Conservation (phyloP, 2,329 filamentous ascomycete genomes). For the Ambrosiella cleistominuta region DNA sequence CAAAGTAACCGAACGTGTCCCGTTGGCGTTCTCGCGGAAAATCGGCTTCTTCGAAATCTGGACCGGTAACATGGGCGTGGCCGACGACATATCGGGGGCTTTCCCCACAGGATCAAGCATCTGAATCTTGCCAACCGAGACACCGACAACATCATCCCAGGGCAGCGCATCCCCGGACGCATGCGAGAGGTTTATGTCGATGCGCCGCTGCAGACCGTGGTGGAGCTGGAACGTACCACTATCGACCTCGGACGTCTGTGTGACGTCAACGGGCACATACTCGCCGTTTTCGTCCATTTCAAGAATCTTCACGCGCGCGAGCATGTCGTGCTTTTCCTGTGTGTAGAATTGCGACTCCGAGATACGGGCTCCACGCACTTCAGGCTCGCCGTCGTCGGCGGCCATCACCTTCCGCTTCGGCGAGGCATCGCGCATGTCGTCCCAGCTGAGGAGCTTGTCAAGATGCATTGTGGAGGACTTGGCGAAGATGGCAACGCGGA, state of each 20-base stretch:
- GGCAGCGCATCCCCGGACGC: conserved; percentile 75
- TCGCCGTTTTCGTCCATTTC: conserved; percentile 84
- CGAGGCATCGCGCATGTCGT: conserved; percentile 80
- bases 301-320: conserved; percentile 72
- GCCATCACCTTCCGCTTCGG: conserved; percentile 17
- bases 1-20: conserved; percentile 70
- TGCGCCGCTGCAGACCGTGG: conserved; percentile 77
- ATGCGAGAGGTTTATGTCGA: conserved; percentile 77
- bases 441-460: conserved; percentile 94
- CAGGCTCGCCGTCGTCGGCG: neutral
- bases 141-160: conserved; percentile 65
- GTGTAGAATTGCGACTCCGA: conserved; percentile 84
- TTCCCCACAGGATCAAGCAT: conserved; percentile 75
- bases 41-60: conserved; percentile 62
- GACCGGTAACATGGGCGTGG: conserved; percentile 48
- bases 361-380: conserved; percentile 43
- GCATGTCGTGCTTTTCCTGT: conserved; percentile 85
- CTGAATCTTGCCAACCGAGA: conserved; percentile 66
- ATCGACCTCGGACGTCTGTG: conserved; percentile 70
- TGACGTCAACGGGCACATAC: conserved; percentile 82
- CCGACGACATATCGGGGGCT: conserved; percentile 57
- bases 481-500: conserved; percentile 83
- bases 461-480: conserved; percentile 84
- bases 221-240: conserved; percentile 87
- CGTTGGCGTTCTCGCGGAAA: conserved; percentile 74